These are phyloP conservation scores for Ceratopteris richardii DNA, from an alignment of 75 land plant genomes.

Conservation along the genomic window DNA sequence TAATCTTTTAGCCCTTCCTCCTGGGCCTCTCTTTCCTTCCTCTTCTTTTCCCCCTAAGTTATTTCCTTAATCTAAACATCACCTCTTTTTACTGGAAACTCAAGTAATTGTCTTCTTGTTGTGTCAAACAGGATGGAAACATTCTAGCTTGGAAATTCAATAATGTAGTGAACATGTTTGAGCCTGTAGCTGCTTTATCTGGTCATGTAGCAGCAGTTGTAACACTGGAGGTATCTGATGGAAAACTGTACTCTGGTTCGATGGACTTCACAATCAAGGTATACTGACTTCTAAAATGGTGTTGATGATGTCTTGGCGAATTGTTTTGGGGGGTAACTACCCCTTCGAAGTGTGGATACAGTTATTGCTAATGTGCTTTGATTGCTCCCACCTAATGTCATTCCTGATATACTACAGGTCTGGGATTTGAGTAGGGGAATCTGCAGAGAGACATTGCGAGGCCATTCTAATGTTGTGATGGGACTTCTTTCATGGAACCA, in stretches of 20 bases:
- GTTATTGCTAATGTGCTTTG: no score
- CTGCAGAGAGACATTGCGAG: slow-evolving; percentile 76
- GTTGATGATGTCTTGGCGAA: no score
- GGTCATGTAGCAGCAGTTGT: slow-evolving; percentile 79
- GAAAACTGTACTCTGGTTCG: slow-evolving; percentile 83
- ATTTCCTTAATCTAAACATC: no score
- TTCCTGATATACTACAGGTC: no score
- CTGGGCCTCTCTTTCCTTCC: no score
- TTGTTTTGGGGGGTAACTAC: no score
- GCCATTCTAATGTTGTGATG: slow-evolving; percentile 86
- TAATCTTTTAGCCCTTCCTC: no score
- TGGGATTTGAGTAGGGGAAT: slow-evolving; percentile 72
- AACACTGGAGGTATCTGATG: slow-evolving; percentile 60
- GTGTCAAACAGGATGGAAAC: slow-evolving; percentile 62
- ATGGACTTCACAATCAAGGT: slow-evolving; percentile 87
- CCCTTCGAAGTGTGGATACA: no score
- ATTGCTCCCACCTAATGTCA: no score
- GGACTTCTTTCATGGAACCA: slow-evolving; percentile 95
- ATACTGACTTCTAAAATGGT: slow-evolving; percentile 3
- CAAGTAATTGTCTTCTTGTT: no score
- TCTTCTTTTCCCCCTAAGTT: no score
- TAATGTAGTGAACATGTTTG: slow-evolving; percentile 52
- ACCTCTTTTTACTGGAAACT: background rate
- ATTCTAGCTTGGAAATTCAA: slow-evolving; percentile 86
- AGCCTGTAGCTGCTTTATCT: slow-evolving; percentile 74